Conservation (phyloP, 768 basidiomycete genomes). For the Psilocybe subaeruginosa region DNA sequence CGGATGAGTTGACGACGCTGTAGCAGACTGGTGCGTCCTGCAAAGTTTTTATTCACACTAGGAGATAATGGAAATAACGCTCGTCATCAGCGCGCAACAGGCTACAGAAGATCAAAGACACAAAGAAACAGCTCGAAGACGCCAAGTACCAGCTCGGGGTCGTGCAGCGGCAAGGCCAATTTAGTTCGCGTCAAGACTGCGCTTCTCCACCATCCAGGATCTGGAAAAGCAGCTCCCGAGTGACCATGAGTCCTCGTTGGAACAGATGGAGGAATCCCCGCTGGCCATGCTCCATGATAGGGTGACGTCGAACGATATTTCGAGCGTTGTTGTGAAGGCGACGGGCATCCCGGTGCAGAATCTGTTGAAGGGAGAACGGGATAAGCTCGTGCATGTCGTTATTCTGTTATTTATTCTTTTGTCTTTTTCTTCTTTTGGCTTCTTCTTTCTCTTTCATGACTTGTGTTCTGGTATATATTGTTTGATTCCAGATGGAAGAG, state of each 20-base stretch:
- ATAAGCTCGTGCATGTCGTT: slow-evolving; percentile 85
- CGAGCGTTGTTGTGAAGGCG: slow-evolving; percentile 80
- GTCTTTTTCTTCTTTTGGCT: background rate
- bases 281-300: slow-evolving; percentile 79
- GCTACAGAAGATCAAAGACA: slow-evolving; percentile 67
- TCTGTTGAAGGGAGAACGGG: slow-evolving; percentile 85
- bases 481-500: slow-evolving; percentile 77
- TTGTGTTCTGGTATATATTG: background rate
- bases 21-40: slow-evolving; percentile 71
- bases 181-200: slow-evolving; percentile 78
- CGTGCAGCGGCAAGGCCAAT: slow-evolving; percentile 85
- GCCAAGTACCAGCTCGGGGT: slow-evolving; percentile 87
- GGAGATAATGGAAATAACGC: background rate
- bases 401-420: background rate
- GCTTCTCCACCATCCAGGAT: slow-evolving; percentile 85
- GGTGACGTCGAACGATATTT: slow-evolving; percentile 88
- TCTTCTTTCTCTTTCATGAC: too few species aligned
- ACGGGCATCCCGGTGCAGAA: slow-evolving; percentile 93
- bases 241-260: slow-evolving; percentile 37
- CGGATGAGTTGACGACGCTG: slow-evolving; percentile 52
- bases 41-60: too few species aligned
- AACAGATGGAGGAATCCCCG: slow-evolving; percentile 48
- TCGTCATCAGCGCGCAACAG: slow-evolving; percentile 58
- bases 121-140: slow-evolving; percentile 78
- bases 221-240: slow-evolving; percentile 75